Percentiles rank a stretch among this genome's conserved stretches.
These are phyloP conservation scores for Candida silvatica DNA, from an alignment of 805 yeast genomes.

Conservation along the genomic window DNA sequence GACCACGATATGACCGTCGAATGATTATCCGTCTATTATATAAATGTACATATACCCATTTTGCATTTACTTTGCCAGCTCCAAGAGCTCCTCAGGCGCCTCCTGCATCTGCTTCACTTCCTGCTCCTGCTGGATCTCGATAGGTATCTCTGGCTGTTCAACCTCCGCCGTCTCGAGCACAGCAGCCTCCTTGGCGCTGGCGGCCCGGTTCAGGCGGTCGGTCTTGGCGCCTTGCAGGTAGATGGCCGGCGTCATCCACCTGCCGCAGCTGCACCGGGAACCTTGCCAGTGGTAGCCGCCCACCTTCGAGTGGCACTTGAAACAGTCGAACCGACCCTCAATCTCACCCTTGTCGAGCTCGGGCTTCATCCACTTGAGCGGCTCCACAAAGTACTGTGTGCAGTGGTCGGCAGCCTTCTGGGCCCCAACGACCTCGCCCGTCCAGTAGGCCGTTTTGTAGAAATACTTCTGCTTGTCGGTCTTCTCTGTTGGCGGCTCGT, in stretches of 20 bases:
- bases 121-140: too few relatives aligned
- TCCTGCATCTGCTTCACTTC: too few relatives aligned
- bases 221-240: slow-evolving; percentile 75
- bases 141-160: too few relatives aligned
- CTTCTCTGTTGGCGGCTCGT: slow-evolving; percentile 51
- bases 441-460: slow-evolving; percentile 52
- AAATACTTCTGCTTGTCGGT: slow-evolving; percentile 61
- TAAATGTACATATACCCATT: too few relatives aligned
- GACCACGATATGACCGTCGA: slow-evolving; percentile 25
- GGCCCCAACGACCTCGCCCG: slow-evolving; percentile 49
- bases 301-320: slow-evolving; percentile 74
- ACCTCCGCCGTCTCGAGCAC: too few relatives aligned
- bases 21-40: too few relatives aligned
- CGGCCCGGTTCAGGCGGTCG: slow-evolving; percentile 31
- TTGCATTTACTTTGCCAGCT: too few relatives aligned
- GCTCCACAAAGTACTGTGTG: slow-evolving; percentile 84
- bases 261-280: slow-evolving; percentile 87
- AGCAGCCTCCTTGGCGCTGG: too few relatives aligned
- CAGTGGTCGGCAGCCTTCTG: slow-evolving; percentile 54
- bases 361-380: slow-evolving; percentile 83
- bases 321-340: slow-evolving; percentile 84
- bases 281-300: slow-evolving; percentile 97
- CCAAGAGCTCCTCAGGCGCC: too few relatives aligned
- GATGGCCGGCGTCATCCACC: slow-evolving; percentile 91
- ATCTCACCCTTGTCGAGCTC: slow-evolving; percentile 67